These are phyloP conservation scores for Ceratocystiopsis brevicomis DNA, from an alignment of 2,329 filamentous ascomycete genomes.

Conservation along the genomic window DNA sequence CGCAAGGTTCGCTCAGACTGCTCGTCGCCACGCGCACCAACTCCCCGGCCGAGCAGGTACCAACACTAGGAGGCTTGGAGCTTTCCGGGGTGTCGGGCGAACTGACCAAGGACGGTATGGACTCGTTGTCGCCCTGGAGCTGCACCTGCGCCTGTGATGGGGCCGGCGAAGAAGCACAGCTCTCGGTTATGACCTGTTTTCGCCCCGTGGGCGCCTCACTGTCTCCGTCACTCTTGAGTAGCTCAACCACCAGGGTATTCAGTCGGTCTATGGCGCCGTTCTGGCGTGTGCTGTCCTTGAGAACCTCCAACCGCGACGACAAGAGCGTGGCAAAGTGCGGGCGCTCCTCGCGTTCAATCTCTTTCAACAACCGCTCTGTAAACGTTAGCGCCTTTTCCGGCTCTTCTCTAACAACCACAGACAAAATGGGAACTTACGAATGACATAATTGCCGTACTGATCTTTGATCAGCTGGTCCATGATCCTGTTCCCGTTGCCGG, in stretches of 20 bases:
- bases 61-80: conserved; percentile 44
- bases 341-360: conserved; percentile 40
- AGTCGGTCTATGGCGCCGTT: conserved; percentile 43
- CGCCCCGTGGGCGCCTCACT: neutral
- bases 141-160: conserved; percentile 5
- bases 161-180: too few relatives aligned
- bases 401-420: too few relatives aligned
- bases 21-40: neutral
- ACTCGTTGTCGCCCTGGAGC: conserved; percentile 27
- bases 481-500: conserved; percentile 47
- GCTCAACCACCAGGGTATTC: conserved; percentile 17
- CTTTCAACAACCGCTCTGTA: conserved; percentile 59
- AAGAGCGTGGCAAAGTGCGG: conserved; percentile 43
- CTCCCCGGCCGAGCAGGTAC: conserved; percentile 30
- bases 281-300: conserved; percentile 50
- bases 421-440: conserved; percentile 46
- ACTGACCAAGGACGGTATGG: conserved; percentile 48
- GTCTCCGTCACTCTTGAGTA: conserved; percentile 13
- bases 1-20: neutral
- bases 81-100: conserved; percentile 53
- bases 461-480: conserved; percentile 69
- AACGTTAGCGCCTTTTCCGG: neutral
- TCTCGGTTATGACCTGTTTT: too few relatives aligned
- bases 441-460: conserved; percentile 87
- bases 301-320: conserved; percentile 36